phyloP scores from a whole-genome alignment of 1,284 basidiomycete genomes.

The Peniophora sp. region DNA sequence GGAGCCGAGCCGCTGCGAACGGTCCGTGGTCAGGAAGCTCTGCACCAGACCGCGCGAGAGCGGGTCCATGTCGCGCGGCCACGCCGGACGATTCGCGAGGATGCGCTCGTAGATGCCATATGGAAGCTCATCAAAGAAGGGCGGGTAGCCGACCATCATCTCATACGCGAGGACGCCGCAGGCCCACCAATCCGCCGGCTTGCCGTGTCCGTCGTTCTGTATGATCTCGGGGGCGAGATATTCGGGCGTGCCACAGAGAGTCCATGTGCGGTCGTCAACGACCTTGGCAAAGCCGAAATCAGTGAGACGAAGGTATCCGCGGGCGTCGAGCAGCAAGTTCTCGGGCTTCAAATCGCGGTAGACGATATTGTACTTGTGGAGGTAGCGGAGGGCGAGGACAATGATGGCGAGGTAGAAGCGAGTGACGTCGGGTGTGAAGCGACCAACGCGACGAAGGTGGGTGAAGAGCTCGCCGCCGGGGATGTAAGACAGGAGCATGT shows the following conservation, averaged over 20 bases:
- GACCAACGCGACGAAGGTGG: slow-evolving; percentile 83
- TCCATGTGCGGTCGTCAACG: slow-evolving; percentile 99
- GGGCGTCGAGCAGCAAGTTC: slow-evolving; percentile 90
- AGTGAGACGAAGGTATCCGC: slow-evolving; percentile 94
- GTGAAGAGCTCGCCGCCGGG: slow-evolving; percentile 97
- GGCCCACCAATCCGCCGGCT: slow-evolving; percentile 99
- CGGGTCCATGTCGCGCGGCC: slow-evolving; percentile 83
- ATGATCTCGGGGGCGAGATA: slow-evolving; percentile 95
- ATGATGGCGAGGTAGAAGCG: slow-evolving; percentile 99
- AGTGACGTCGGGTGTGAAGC: slow-evolving; percentile 96
- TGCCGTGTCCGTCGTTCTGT: slow-evolving; percentile 95
- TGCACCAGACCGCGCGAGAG: slow-evolving; percentile 70
- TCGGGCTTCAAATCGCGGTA: slow-evolving; percentile 99
- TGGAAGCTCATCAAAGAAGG: slow-evolving; percentile 92
- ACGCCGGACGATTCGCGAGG: slow-evolving; percentile 85
- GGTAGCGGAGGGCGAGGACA: slow-evolving; percentile 89
- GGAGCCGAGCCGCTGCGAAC: slow-evolving; percentile 88
- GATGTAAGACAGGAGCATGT: slow-evolving; percentile 99
- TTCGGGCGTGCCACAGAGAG: slow-evolving; percentile 96
- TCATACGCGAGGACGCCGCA: slow-evolving; percentile 96
- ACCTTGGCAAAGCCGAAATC: slow-evolving; percentile 99
- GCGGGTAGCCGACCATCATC: slow-evolving; percentile 90
- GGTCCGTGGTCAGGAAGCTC: slow-evolving; percentile 91
- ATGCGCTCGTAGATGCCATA: slow-evolving; percentile 97
- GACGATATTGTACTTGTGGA: slow-evolving; percentile 98